Evolutionary conservation across 768 basidiomycete species (phyloP).

Genomic region (Erythrobasidium yunnanense): DNA sequence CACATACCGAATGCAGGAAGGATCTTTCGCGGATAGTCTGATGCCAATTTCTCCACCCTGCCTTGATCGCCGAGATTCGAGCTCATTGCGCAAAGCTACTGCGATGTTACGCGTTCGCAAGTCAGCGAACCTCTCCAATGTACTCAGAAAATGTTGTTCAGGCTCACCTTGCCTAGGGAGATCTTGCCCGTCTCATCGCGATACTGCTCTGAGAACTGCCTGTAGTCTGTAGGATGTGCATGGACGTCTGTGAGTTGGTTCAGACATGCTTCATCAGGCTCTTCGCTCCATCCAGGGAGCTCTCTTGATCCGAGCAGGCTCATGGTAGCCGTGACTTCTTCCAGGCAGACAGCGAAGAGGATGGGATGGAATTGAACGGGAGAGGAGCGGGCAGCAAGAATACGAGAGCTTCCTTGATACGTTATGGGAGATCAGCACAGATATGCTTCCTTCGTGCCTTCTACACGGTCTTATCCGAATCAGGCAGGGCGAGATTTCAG

Average conservation of each 20-base stretch:
- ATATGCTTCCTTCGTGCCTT: no score
- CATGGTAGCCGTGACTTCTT: no score
- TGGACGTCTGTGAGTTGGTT: background rate
- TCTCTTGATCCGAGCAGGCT: background rate
- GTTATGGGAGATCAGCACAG: no score
- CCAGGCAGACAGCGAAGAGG: no score
- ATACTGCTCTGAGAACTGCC: background rate
- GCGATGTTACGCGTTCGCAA: no score
- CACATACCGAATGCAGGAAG: constrained; percentile 77
- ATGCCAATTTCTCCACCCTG: constrained; percentile 16
- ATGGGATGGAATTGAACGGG: no score
- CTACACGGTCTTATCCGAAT: no score
- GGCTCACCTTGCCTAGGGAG: background rate
- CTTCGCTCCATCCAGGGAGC: background rate
- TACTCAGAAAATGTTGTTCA: no score
- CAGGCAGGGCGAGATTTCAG: no score
- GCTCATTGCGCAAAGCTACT: constrained; percentile 48
- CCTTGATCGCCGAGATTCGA: constrained; percentile 33
- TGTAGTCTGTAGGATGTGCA: constrained; percentile 24
- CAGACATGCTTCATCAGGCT: background rate
- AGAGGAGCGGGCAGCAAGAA: no score
- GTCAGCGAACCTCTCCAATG: no score
- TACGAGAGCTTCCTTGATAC: no score
- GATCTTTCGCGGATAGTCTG: constrained; percentile 41
- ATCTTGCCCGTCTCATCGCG: background rate